Conservation (phyloP, 805 yeast genomes). For the Wickerhamomyces mucosus region DNA sequence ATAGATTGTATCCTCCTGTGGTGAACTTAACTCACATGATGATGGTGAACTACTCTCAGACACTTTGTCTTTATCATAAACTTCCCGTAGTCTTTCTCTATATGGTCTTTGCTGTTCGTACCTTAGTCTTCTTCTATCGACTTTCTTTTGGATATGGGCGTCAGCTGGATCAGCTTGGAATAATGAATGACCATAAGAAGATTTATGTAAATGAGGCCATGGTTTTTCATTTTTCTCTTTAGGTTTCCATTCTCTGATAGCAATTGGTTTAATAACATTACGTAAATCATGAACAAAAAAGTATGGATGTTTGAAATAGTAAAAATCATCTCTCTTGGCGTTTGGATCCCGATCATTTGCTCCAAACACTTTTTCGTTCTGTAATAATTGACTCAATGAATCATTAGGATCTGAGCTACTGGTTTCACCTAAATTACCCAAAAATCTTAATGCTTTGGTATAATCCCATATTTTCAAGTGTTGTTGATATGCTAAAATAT, state of each 20-base stretch:
- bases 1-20: conserved; percentile 1
- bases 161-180: conserved; percentile 55
- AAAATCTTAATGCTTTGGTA: conserved; percentile 75
- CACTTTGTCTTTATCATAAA: conserved; percentile 9
- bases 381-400: conserved; percentile 36
- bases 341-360: conserved; percentile 83
- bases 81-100: conserved; percentile 24
- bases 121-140: conserved; percentile 21
- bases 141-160: conserved; percentile 29
- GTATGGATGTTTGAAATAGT: conserved; percentile 68
- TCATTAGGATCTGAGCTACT: conserved; percentile 7
- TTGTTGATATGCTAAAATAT: conserved; percentile 38
- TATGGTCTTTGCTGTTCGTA: conserved; percentile 27
- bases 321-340: conserved; percentile 76
- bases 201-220: conserved; percentile 53
- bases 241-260: conserved; percentile 71
- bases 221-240: conserved; percentile 17
- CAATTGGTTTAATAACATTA: conserved; percentile 71
- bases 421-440: conserved; percentile 48
- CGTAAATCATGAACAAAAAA: conserved; percentile 73
- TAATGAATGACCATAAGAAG: conserved; percentile 67
- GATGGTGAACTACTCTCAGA: conserved; percentile 4
- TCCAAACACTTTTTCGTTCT: conserved; percentile 79
- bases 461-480: conserved; percentile 71
- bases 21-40: background rate